These are phyloP conservation scores for Dipodascus albidus DNA, from an alignment of 805 yeast genomes.

Conservation along the genomic window DNA sequence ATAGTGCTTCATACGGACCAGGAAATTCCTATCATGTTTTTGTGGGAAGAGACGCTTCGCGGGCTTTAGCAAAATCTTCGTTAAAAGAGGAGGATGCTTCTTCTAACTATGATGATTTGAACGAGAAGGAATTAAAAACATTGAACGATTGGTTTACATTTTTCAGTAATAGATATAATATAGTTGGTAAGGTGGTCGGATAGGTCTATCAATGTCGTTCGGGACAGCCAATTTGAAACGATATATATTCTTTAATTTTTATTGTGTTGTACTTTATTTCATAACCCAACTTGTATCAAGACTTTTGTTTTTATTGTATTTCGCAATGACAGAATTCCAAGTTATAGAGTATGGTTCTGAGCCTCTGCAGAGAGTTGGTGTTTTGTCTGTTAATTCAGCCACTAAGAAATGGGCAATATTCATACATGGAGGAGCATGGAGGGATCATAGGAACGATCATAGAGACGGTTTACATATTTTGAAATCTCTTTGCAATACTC, in stretches of 20 bases:
- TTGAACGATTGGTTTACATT: constrained; percentile 65
- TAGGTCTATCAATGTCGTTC: too few relatives aligned
- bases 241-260: too few relatives aligned
- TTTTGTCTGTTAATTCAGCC: background rate
- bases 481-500: constrained; percentile 19
- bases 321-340: background rate
- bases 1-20: constrained; percentile 60
- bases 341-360: background rate
- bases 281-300: too few relatives aligned
- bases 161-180: constrained; percentile 44
- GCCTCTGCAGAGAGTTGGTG: background rate
- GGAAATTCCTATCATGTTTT: constrained; percentile 62
- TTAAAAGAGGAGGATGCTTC: constrained; percentile 41
- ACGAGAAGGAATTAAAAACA: constrained; percentile 46
- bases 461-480: constrained; percentile 37
- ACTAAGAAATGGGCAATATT: constrained; percentile 31
- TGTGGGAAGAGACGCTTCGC: constrained; percentile 67
- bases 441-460: constrained; percentile 52
- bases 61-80: constrained; percentile 64
- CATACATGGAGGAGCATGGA: constrained; percentile 88
- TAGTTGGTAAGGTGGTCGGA: constrained; percentile 27
- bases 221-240: too few relatives aligned
- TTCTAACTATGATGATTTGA: constrained; percentile 30
- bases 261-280: too few relatives aligned
- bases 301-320: background rate